Evolutionary conservation across 768 basidiomycete species (phyloP).

Genomic region (Hysterangium stoloniferum): DNA sequence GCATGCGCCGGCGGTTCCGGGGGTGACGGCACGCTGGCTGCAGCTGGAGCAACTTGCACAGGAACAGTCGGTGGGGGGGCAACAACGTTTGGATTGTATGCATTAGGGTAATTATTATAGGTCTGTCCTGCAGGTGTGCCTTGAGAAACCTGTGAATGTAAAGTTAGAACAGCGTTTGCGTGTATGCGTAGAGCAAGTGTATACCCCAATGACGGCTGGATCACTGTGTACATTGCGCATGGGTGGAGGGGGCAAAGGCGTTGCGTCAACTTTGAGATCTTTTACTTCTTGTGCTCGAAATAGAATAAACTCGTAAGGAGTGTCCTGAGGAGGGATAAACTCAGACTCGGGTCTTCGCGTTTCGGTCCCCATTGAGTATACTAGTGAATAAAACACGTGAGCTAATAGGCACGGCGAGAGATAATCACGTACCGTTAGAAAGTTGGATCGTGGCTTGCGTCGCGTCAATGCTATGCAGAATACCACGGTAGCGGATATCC

Average conservation of each 20-base stretch:
- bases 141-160: constrained; percentile 35
- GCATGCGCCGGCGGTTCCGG: constrained; percentile 20
- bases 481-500: constrained; percentile 85
- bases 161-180: constrained; percentile 6
- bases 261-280: constrained; percentile 79
- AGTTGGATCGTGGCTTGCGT: constrained; percentile 80
- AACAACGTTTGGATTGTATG: constrained; percentile 19
- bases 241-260: constrained; percentile 28
- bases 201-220: constrained; percentile 75
- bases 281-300: constrained; percentile 89
- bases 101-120: constrained; percentile 25
- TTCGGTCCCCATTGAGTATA: constrained; percentile 87
- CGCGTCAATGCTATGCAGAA: constrained; percentile 81
- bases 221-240: constrained; percentile 69
- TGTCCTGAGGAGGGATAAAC: constrained; percentile 76
- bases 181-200: constrained; percentile 24
- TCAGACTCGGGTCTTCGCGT: constrained; percentile 65
- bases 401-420: background rate
- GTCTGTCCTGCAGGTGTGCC: constrained; percentile 30
- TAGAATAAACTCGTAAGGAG: constrained; percentile 84
- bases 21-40: constrained; percentile 14
- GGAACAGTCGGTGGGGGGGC: constrained; percentile 3
- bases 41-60: constrained; percentile 18
- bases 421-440: constrained; percentile 59
- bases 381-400: constrained; percentile 21